Evolutionary conservation across 2,329 filamentous ascomycete genomes (phyloP), one percentile per base, ranked within the genome.

Genomic region (Xylariaceae sp.): DNA sequence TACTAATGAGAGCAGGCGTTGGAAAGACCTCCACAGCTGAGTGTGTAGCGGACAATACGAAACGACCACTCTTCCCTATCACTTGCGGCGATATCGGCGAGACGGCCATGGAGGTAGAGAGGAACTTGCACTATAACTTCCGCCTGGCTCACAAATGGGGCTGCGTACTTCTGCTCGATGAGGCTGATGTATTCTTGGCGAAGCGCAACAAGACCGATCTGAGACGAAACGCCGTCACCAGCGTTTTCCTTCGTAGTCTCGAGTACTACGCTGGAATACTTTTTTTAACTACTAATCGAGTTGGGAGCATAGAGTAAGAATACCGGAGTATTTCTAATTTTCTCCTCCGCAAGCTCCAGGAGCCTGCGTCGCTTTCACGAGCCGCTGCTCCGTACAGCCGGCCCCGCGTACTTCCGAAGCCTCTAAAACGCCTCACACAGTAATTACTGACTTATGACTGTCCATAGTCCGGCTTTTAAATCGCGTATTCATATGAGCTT

Each of bases 11-110:
- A 41, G 18, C 21, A 57, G 54, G 55, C 3, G 55, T 55, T 8
- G 55, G 55, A 6, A 58, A 58, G 29, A 58, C 55, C 13, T 55
- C 37, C 2, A 58, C 55, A 26, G 51, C 51, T 6, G 55, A 58
- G n/a, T 58, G 55, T 16, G 55, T 58, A 13, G 55, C 55, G 9
- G 51, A 55, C 16, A 35, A 58, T 20, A 50, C 55, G 16, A 40
- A 48, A 20, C 35, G 55, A 15, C 51, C 55, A 5, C 51, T 58
- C 15, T 58, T 58, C 41, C 55, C 51, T 16, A 50, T 58, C 27
- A 55, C 51, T 11, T 58, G 55, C 21, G 55, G 55, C n/a, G 48
- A 56, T 47, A 57, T 57, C 20, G 42, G 30, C 8, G 16, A 37
- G 21, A 49, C 50, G 10, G 50, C 50, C 5, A 37, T 23, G 13